Evolutionary conservation across 169 alveolate species (phyloP).

Genomic region (Cryptosporidium meleagridis): DNA sequence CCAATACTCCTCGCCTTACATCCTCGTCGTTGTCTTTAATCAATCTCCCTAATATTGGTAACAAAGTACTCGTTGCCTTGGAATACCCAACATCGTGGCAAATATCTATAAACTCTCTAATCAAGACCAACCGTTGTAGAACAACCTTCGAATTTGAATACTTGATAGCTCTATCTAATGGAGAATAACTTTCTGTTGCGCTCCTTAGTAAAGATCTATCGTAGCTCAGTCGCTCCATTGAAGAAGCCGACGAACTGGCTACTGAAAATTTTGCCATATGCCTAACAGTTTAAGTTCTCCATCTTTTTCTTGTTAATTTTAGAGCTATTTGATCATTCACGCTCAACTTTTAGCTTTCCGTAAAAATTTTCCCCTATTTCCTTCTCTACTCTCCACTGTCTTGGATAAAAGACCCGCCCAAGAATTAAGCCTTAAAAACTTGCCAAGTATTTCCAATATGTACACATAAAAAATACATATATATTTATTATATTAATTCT

Average conservation of each 20-base stretch:
- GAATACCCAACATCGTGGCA: conserved; percentile 72
- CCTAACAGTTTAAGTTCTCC: conserved; percentile 12
- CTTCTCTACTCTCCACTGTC: conserved; percentile 26
- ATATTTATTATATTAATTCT: not conserved
- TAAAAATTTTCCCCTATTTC: not conserved
- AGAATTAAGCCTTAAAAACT: not conserved
- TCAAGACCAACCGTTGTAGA: conserved; percentile 62
- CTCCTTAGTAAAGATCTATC: conserved; percentile 50
- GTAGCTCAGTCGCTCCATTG: conserved; percentile 60
- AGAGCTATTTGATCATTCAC: conserved; percentile 9
- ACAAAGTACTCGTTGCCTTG: conserved; percentile 31
- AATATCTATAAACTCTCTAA: conserved; percentile 72
- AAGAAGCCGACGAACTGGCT: conserved; percentile 24
- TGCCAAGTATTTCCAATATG: not conserved
- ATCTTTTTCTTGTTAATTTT: not conserved
- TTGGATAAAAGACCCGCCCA: conserved; percentile 61
- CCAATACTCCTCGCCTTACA: conserved; percentile 60
- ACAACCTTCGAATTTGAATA: conserved; percentile 64
- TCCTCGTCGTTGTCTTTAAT: conserved; percentile 60
- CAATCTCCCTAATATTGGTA: conserved; percentile 37
- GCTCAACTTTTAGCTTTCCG: conserved; percentile 1
- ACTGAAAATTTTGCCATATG: not conserved
- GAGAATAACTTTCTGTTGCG: conserved; percentile 47
- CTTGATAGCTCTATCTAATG: conserved; percentile 71
- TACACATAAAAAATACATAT: not conserved